A percentile compares a stretch with the other conserved stretches of the same genome.
Conservation (phyloP, 176 grass and related monocot species). For the Triticum timopheevii region DNA sequence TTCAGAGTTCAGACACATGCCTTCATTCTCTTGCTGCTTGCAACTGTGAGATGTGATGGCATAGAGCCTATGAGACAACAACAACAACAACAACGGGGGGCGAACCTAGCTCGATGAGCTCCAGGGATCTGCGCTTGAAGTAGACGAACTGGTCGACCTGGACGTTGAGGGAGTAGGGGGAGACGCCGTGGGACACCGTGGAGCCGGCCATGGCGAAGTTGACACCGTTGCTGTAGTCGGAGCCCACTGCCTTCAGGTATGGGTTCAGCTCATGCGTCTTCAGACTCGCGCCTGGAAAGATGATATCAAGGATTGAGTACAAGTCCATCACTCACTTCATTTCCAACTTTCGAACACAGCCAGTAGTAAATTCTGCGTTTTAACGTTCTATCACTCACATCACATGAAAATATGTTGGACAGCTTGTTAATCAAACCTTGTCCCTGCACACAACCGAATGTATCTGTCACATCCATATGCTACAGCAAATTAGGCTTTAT, state of each 20-base stretch:
- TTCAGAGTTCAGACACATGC: not conserved
- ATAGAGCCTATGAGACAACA: too few relatives aligned
- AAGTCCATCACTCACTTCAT: not conserved
- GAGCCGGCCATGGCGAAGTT: constrained; percentile 85
- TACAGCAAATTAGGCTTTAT: not conserved
- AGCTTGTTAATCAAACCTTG: constrained; percentile 2
- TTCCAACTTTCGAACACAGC: not conserved
- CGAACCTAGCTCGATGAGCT: constrained; percentile 56
- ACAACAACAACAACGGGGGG: too few relatives aligned
- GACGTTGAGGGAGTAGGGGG: constrained; percentile 59
- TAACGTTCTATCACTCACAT: not conserved
- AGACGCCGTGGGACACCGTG: constrained; percentile 33
- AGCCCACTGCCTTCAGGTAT: constrained; percentile 66
- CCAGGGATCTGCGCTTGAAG: constrained; percentile 75
- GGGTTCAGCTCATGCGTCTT: constrained; percentile 65
- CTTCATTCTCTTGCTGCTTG: not conserved
- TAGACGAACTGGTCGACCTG: constrained; percentile 81
- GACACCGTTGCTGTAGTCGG: constrained; percentile 81
- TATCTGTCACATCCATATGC: not conserved
- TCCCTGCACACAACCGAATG: not conserved
- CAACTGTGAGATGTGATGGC: not conserved
- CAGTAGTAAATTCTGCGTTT: not conserved
- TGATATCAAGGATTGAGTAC: not conserved
- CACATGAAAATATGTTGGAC: not conserved
- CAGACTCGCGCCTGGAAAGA: constrained; percentile 62